Evolutionary conservation across 1,284 basidiomycete species (phyloP).

Genomic region (Somion occarium): DNA sequence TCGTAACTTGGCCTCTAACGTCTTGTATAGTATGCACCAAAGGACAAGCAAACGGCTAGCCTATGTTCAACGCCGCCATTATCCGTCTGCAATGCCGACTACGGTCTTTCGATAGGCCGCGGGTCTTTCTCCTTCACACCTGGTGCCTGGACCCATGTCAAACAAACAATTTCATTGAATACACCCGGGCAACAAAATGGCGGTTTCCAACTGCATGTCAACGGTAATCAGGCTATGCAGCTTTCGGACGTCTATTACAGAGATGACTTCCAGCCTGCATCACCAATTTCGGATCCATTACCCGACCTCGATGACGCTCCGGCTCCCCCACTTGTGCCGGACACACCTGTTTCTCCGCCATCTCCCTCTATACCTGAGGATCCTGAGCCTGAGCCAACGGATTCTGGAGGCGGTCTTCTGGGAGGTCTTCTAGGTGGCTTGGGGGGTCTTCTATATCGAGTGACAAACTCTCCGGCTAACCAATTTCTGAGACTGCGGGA

Average conservation of each 20-base stretch:
- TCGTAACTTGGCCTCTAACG: neutral
- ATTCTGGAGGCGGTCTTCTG: slow-evolving; percentile 3
- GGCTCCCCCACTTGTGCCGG: neutral
- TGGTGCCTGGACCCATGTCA: slow-evolving; percentile 65
- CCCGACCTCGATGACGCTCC: slow-evolving; percentile 8
- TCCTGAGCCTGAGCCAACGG: neutral
- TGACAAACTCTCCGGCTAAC: neutral
- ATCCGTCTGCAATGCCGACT: slow-evolving; percentile 58
- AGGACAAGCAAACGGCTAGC: slow-evolving; percentile 44
- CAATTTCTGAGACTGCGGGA: neutral
- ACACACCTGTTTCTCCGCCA: neutral
- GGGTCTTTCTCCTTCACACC: slow-evolving; percentile 64
- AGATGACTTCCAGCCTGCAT: slow-evolving; percentile 23
- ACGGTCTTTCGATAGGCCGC: slow-evolving; percentile 71
- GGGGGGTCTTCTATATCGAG: neutral
- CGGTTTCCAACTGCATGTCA: slow-evolving; percentile 38
- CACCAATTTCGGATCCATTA: slow-evolving; percentile 5
- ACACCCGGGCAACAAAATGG: slow-evolving; percentile 52
- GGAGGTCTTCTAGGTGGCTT: slow-evolving; percentile 7
- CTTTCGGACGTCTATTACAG: slow-evolving; percentile 60
- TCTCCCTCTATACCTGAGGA: no score
- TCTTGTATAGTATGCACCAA: slow-evolving; percentile 52
- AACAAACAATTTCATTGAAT: slow-evolving; percentile 63
- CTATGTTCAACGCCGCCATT: slow-evolving; percentile 51
- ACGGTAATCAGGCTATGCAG: slow-evolving; percentile 49